These are phyloP conservation scores for Fusarium mundagurra DNA, from an alignment of 2,329 filamentous ascomycete species.

Conservation along the genomic window DNA sequence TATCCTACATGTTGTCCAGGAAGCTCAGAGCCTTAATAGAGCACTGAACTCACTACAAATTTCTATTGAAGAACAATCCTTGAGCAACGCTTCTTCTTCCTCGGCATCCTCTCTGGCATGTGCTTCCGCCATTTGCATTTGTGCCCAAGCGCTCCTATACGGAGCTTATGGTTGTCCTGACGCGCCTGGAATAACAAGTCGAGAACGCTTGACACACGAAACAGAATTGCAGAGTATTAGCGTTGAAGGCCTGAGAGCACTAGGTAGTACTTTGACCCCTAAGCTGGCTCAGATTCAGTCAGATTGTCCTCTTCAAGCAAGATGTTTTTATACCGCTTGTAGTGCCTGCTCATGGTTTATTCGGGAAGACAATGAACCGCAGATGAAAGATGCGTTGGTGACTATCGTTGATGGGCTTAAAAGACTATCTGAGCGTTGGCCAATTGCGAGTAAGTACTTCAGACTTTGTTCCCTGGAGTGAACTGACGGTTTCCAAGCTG, in stretches of 20 bases:
- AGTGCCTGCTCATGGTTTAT: constrained; percentile 12
- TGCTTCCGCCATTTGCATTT: background rate
- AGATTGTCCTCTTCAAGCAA: background rate
- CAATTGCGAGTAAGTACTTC: background rate
- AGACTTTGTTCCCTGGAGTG: background rate
- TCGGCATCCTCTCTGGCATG: background rate
- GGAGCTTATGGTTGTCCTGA: constrained; percentile 5
- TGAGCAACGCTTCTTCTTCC: background rate
- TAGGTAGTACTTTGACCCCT: background rate
- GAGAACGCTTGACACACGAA: constrained; percentile 4
- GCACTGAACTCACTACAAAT: background rate
- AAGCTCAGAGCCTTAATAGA: background rate
- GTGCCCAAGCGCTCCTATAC: constrained; percentile 5
- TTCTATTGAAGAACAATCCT: background rate
- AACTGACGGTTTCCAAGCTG: background rate
- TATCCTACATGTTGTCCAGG: background rate
- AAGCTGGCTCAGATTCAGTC: background rate
- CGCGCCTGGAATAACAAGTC: background rate
- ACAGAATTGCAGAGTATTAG: constrained; percentile 5
- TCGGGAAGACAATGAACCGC: constrained; percentile 2
- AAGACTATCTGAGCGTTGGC: background rate
- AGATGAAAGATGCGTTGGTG: background rate
- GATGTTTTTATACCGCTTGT: background rate
- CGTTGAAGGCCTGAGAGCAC: background rate
- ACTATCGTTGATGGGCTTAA: background rate